Evolutionary conservation across 139 green algal species (phyloP).

Genomic region (Volvox reticuliferus): DNA sequence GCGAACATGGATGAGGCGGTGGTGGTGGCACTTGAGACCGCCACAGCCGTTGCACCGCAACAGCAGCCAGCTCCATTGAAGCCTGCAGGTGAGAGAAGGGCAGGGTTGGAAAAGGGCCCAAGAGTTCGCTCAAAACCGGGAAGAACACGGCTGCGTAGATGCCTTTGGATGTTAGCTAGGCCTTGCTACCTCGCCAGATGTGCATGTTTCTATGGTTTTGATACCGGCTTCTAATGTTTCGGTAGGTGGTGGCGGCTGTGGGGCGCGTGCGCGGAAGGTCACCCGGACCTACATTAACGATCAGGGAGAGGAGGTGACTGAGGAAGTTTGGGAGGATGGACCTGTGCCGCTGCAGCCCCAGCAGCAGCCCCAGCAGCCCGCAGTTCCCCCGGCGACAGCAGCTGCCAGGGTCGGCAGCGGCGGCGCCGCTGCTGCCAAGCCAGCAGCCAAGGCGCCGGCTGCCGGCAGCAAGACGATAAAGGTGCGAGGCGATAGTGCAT

Average conservation of each 20-base stretch:
- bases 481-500: not conserved
- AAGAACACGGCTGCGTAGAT: too few species aligned
- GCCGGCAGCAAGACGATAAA: not conserved
- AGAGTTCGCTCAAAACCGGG: too few species aligned
- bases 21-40: not conserved
- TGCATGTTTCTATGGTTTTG: too few species aligned
- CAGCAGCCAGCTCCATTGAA: not conserved
- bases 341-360: slow-evolving; percentile 29
- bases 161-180: too few species aligned
- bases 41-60: not conserved
- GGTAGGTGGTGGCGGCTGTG: not conserved
- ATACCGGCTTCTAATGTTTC: too few species aligned
- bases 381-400: not conserved
- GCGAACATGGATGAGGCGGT: slow-evolving; percentile 18
- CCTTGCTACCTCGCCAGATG: too few species aligned
- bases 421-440: not conserved
- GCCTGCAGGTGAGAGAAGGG: not conserved
- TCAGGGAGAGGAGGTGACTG: slow-evolving; percentile 39
- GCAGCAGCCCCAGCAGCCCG: not conserved
- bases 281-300: slow-evolving; percentile 38
- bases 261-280: not conserved
- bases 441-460: not conserved
- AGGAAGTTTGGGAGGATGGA: slow-evolving; percentile 41
- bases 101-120: too few species aligned
- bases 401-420: not conserved